Evolutionary conservation across 2,329 filamentous ascomycete genomes (phyloP).

Genomic region (Exophiala spinifera): DNA sequence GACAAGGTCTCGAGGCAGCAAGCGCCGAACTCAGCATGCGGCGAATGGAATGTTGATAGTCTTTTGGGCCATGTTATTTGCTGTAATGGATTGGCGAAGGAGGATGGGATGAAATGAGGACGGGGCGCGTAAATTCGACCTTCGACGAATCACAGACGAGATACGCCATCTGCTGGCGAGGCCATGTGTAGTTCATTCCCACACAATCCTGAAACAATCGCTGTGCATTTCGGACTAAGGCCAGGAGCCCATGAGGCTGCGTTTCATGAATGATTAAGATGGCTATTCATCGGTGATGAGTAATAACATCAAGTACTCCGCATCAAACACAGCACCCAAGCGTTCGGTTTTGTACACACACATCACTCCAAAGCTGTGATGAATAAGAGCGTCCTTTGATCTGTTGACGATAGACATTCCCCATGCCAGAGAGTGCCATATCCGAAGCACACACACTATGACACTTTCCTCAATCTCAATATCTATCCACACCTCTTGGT

Average conservation of each 20-base stretch:
- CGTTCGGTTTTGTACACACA: neutral
- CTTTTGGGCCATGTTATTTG: slow-evolving; percentile 14
- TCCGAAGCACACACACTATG: neutral
- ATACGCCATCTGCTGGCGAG: neutral
- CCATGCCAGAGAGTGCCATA: neutral
- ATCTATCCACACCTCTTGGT: slow-evolving; percentile 24
- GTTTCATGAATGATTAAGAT: slow-evolving; percentile 9
- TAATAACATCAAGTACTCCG: neutral
- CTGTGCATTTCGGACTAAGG: neutral
- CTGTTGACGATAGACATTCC: neutral
- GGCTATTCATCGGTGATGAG: neutral
- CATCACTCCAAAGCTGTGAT: neutral
- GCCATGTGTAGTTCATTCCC: neutral
- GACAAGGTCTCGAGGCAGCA: slow-evolving; percentile 15
- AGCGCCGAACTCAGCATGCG: slow-evolving; percentile 17
- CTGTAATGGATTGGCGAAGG: slow-evolving; percentile 7
- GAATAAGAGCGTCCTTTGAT: neutral
- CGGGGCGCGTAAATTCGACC: neutral
- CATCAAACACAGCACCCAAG: neutral
- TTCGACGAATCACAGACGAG: neutral
- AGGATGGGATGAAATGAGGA: slow-evolving; percentile 6
- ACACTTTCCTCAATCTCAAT: slow-evolving; percentile 15
- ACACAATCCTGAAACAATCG: slow-evolving; percentile 1
- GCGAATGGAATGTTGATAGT: slow-evolving; percentile 9
- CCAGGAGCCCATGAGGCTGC: slow-evolving; percentile 2